These are phyloP conservation scores for Diplodia seriata DNA, from an alignment of 2,329 filamentous ascomycete genomes.

Conservation along the genomic window DNA sequence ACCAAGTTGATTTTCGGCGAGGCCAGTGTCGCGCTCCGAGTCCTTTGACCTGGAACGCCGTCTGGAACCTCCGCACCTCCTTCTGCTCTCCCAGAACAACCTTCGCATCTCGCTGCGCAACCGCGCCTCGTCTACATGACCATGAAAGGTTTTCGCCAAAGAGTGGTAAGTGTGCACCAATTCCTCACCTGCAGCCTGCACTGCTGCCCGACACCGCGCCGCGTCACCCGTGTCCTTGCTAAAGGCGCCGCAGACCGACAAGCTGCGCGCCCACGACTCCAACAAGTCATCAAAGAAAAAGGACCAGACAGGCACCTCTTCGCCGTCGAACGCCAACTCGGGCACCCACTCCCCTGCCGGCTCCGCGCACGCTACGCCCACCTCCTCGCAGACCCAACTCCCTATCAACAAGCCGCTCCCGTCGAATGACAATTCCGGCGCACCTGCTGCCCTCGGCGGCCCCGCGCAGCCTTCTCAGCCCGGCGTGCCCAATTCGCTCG, in stretches of 20 bases:
- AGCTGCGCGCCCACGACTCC: constrained; percentile 85
- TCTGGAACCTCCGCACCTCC: constrained; percentile 30
- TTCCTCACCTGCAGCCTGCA: constrained; percentile 18
- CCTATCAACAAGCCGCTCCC: constrained; percentile 78
- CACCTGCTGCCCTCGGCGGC: constrained; percentile 37
- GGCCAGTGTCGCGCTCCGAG: constrained; percentile 29
- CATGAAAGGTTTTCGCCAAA: constrained; percentile 98
- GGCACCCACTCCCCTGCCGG: constrained; percentile 64
- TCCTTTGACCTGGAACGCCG: constrained; percentile 31
- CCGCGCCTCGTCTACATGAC: constrained; percentile 54
- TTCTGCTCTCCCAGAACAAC: constrained; percentile 29
- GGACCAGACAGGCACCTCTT: constrained; percentile 73
- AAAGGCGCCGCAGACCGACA: constrained; percentile 61
- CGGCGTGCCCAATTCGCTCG: constrained; percentile 42
- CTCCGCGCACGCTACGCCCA: constrained; percentile 75
- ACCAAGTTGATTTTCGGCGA: constrained; percentile 23
- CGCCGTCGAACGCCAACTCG: constrained; percentile 69
- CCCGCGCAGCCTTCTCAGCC: constrained; percentile 41
- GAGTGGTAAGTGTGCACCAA: constrained; percentile 75
- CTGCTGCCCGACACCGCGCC: constrained; percentile 34
- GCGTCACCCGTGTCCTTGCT: constrained; percentile 29
- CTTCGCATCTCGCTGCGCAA: constrained; percentile 34
- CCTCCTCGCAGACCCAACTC: constrained; percentile 86
- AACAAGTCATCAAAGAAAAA: constrained; percentile 78
- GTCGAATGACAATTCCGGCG: constrained; percentile 42